phyloP scores from a whole-genome alignment of 2,329 filamentous ascomycete species.

The Fragosphaeria purpurea region DNA sequence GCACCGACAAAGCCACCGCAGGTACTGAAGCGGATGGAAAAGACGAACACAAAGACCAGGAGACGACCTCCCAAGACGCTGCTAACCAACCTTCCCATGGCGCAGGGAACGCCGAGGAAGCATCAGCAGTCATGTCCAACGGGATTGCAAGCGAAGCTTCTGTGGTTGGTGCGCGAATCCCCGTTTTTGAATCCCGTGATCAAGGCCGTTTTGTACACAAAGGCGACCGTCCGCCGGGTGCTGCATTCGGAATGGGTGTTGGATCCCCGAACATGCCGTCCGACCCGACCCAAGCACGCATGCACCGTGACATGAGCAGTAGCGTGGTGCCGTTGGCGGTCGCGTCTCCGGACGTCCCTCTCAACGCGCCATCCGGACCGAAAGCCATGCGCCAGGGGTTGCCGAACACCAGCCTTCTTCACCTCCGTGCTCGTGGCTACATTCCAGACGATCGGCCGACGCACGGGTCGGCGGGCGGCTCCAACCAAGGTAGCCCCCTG shows the following conservation, averaged over 20 bases:
- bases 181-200: constrained; percentile 6
- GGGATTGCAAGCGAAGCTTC: constrained; percentile 5
- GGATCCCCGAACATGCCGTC: neutral
- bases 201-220: neutral
- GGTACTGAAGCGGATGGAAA: neutral
- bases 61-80: too few relatives aligned
- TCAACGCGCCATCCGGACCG: constrained; percentile 80
- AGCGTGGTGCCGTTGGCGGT: constrained; percentile 9
- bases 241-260: neutral
- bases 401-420: constrained; percentile 68
- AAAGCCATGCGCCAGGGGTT: constrained; percentile 89
- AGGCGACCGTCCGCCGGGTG: neutral
- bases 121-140: neutral
- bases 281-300: neutral
- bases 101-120: neutral
- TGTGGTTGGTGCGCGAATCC: neutral
- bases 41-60: too few relatives aligned
- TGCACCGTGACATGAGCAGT: neutral
- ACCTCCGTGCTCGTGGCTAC: constrained; percentile 43
- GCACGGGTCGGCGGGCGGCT: constrained; percentile 12
- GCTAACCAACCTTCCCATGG: too few relatives aligned
- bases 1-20: neutral
- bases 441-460: constrained; percentile 11
- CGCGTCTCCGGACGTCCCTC: constrained; percentile 32
- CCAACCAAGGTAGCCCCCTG: constrained; percentile 8